Base-by-base conservation (phyloP, 257 asterid genomes). In the Solanum appendiculatum region DNA sequence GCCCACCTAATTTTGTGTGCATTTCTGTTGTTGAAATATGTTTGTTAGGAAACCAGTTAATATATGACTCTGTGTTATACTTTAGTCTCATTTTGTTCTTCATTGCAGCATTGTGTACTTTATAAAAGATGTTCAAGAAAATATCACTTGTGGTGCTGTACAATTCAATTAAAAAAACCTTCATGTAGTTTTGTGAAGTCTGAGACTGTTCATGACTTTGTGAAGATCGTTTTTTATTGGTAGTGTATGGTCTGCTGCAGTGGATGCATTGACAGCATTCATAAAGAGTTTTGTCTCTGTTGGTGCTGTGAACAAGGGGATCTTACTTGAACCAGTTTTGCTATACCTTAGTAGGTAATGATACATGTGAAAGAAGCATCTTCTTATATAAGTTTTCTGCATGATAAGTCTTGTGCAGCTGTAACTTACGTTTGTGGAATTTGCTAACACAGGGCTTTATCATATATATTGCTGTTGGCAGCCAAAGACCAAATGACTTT, bases 241-340 rank as follows among this genome's bases (percentile, higher is more conserved):
- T 86, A 97, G 99, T 39, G 96, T 97, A 82, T 94, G 98, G 98
- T 94, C 98, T 89, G 97, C 98, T 87, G 99, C 99, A 90, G 87
- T 96, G 88, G 98, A 94, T 83, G 98, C 99, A 20, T 98, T 97
- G 69, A 91, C 97, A 5, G 92, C 96, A 87, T 97, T 93, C 63
- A 89, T 95, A 87, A 96, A 93, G 88, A 93, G 98, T 88, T 97
- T 97, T 89, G 90, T 96, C 86, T 94, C 98, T 87, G 89, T 96
- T 83, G 97, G 92, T 87, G 93, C 94, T 58, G 90, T 87, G 90
- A 93, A 91, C 93, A 91, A 92, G 88, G 91, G 96, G 91, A 93
- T 97, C 91, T 91, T 96, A 85, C 93, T 97, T 91, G 98, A 97
- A 83, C 99, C 99, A 86, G 95, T 97, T 91, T 94, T 96, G 87